Evolutionary conservation across 352 stramenopile genomes (phyloP), one percentile per base, ranked within the genome.

Genomic region (Peronospora tabacina): DNA sequence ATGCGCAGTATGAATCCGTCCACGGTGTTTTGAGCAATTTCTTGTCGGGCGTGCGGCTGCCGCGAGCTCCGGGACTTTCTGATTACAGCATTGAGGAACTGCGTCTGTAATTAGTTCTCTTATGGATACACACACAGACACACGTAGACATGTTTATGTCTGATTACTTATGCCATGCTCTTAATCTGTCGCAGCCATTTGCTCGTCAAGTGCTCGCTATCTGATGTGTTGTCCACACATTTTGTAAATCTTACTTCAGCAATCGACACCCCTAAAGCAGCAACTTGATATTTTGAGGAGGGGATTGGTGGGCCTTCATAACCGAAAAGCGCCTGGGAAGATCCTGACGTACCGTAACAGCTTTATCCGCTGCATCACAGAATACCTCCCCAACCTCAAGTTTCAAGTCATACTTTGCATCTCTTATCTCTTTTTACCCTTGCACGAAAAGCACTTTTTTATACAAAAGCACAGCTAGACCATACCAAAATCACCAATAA

Each of bases 61-160:
- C 78, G 28, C 61, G 64, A 34, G 68, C 74, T 13, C 74, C 75
- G 17, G 75, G 72, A 58, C 75, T 90, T 39, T 59, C 75, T 8
- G 75, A 90, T 54, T 90, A 90, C 62, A 80, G 70, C 44, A 85
- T 90, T 61, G 78, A 90, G 63, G 70, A 87, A 56, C 59, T 90
- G 33, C 48, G 60, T 44, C 70, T 86, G 42, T 86, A 83, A 69
- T 26, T 22, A 22, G 4, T 22, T 2, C 20, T 22, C 20, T 4
- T 4, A 22, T 22, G 20, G 20, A 22, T 22, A 22, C 20, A 22
- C 20, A 22, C 20, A 22, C 4, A 22, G 20, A 22, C 20, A 22
- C 20, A 4, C 4, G 20, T 22, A 4, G 20, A n/a, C n/a, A n/a
- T n/a, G n/a, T 29, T 7, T 30, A 30, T 30, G 9, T 1, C 2